Evolutionary conservation across 2,329 filamentous ascomycete species (phyloP), one percentile per base, ranked within the genome.

Genomic region (Phialocephala sp.): DNA sequence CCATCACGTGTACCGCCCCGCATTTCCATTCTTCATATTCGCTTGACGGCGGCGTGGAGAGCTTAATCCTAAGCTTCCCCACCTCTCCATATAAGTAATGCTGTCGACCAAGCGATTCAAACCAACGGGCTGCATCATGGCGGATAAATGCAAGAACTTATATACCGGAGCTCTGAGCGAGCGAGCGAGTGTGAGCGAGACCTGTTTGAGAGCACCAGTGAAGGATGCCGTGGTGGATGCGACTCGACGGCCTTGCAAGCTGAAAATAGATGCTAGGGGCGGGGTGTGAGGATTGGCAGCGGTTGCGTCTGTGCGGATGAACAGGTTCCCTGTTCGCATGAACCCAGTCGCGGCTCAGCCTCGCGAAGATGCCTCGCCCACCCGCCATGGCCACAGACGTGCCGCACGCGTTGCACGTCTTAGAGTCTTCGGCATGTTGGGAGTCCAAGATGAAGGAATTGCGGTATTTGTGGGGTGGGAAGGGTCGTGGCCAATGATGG

Each of bases 291-390:
- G 56, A 43, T 32, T 8, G 4, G 1, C 5, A 35, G 50, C 50
- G 50, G 50, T 54, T 54, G 41, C 24, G 66, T 64, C 66, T 61
- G 66, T 65, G 66, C 66, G 66, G 63, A 56, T 52, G 66, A 66
- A 63, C 58, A 32, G 37, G 45, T 39, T 18, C 50, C 52, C 37
- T 32, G 41, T 55, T 59, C 18, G 62, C 65, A 67, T 67, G 65
- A 59, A 63, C 56, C 41, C 37, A n/a, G 22, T 43, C 32, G 39
- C 37, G 8, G 43, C 65, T 64, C 62, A 64, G 62, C 65, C 65
- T 64, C 55, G 62, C 52, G 27, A 65, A 60, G 55, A 56, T 67
- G 65, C 62, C 65, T 67, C 50, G 59, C 39, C 27, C 45, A 54
- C 8, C 24, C 18, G 32, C 43, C 43, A 57, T 56, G 39, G 24